Percentiles rank a stretch among this genome's conserved stretches.
These are phyloP conservation scores for Cercospora nicotianae DNA, from an alignment of 2,329 filamentous ascomycete genomes.

Conservation along the genomic window DNA sequence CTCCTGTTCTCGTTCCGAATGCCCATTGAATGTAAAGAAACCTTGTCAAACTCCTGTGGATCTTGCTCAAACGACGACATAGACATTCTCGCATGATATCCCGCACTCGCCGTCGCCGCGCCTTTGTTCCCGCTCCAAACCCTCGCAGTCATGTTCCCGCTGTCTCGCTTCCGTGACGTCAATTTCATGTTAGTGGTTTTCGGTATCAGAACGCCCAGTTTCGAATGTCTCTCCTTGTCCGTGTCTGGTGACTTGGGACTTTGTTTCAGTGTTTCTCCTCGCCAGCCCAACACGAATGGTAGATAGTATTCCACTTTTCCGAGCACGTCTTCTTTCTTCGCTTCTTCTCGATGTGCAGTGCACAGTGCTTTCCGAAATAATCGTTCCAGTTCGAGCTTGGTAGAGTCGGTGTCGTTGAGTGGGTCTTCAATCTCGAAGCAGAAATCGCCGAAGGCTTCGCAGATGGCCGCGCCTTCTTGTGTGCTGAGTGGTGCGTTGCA, in stretches of 20 bases:
- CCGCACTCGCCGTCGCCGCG: neutral
- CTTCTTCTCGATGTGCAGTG: neutral
- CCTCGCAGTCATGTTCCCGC: neutral
- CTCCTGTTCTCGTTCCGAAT: slow-evolving; percentile 10
- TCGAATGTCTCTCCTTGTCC: slow-evolving; percentile 9
- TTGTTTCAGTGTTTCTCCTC: slow-evolving; percentile 1
- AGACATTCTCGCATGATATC: slow-evolving; percentile 13
- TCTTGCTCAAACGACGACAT: slow-evolving; percentile 4
- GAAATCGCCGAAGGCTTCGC: slow-evolving; percentile 5
- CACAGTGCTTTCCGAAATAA: slow-evolving; percentile 7
- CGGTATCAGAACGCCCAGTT: slow-evolving; percentile 1
- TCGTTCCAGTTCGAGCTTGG: neutral
- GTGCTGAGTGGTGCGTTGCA: neutral
- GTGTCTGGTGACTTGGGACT: neutral
- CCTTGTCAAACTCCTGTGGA: slow-evolving; percentile 3
- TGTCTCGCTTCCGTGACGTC: slow-evolving; percentile 5
- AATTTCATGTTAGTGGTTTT: neutral
- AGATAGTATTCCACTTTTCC: slow-evolving; percentile 6
- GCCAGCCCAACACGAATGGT: slow-evolving; percentile 3
- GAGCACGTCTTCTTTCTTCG: neutral
- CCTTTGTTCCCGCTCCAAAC: neutral
- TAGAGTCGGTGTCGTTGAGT: slow-evolving; percentile 1
- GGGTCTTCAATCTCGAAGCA: slow-evolving; percentile 9
- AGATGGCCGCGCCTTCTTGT: neutral
- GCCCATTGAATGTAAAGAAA: slow-evolving; percentile 5